Percentiles rank a stretch among this genome's conserved stretches.
Conservation (phyloP, 108 stramenopile genomes). For the Licmophora abbreviata region DNA sequence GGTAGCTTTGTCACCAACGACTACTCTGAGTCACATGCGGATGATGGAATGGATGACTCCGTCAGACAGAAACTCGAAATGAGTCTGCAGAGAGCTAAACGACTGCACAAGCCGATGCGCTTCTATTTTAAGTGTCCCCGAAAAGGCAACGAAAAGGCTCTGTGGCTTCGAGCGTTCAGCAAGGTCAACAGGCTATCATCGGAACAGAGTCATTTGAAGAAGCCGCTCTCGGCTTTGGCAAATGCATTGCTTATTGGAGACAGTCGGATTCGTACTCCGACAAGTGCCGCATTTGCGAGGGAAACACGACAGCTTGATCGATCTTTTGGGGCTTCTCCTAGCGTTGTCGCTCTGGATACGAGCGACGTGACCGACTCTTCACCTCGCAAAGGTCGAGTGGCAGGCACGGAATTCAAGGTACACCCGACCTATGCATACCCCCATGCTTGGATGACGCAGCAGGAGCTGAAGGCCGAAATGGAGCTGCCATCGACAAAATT, state of each 20-base stretch:
- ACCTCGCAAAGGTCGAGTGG: too few species aligned
- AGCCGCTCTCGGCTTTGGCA: constrained; percentile 8
- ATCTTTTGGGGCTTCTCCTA: background rate
- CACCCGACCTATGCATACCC: constrained; percentile 54
- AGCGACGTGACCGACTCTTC: background rate
- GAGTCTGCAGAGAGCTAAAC: constrained; percentile 1
- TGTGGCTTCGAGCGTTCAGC: constrained; percentile 35
- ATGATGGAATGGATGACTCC: background rate
- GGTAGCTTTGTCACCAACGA: constrained; percentile 2
- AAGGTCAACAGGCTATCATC: constrained; percentile 15
- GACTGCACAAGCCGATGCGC: constrained; percentile 19
- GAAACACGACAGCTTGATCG: constrained; percentile 7
- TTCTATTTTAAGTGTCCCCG: constrained; percentile 34
- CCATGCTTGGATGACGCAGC: constrained; percentile 51
- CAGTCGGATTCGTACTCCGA: constrained; percentile 6
- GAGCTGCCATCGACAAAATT: constrained; percentile 28
- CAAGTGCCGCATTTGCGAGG: constrained; percentile 7
- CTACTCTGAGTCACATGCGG: background rate
- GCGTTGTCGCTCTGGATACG: background rate
- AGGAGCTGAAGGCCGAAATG: constrained; percentile 47
- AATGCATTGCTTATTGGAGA: background rate
- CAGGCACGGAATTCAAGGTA: constrained; percentile 36
- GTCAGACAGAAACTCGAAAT: constrained; percentile 3
- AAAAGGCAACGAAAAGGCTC: constrained; percentile 34
- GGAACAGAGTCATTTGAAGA: constrained; percentile 4